phyloP scores from a whole-genome alignment of 2,329 filamentous ascomycete genomes.

The Remersonia thermophila region DNA sequence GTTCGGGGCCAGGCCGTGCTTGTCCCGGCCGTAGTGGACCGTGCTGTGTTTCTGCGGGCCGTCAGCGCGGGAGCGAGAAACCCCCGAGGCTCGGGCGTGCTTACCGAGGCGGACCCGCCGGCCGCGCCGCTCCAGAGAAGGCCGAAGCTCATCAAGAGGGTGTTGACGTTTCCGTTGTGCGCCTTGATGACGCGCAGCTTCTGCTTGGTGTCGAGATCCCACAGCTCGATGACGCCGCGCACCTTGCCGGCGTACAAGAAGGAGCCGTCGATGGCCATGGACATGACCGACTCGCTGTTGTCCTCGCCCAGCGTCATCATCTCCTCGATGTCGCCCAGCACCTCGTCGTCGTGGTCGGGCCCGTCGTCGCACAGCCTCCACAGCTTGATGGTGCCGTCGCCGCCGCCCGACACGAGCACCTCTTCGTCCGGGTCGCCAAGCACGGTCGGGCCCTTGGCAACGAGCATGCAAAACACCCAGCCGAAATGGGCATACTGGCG shows the following conservation, averaged over 20 bases:
- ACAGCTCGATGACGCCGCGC: slow-evolving; percentile 81
- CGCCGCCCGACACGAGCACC: slow-evolving; percentile 78
- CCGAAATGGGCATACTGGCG: slow-evolving; percentile 87
- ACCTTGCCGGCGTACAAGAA: slow-evolving; percentile 87
- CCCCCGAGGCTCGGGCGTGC: slow-evolving; percentile 16
- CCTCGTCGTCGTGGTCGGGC: slow-evolving; percentile 31
- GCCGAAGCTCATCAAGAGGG: slow-evolving; percentile 73
- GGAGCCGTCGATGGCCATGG: slow-evolving; percentile 74
- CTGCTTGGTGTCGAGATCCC: slow-evolving; percentile 92
- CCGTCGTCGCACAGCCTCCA: slow-evolving; percentile 53
- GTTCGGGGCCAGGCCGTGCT: slow-evolving; percentile 32
- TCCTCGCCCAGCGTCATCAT: slow-evolving; percentile 53
- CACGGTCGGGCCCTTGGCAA: slow-evolving; percentile 57
- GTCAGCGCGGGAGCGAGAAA: neutral
- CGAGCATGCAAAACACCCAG: slow-evolving; percentile 91
- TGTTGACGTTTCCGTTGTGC: slow-evolving; percentile 71
- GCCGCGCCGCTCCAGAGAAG: slow-evolving; percentile 80
- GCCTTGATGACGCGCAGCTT: slow-evolving; percentile 76
- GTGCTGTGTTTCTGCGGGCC: slow-evolving; percentile 49
- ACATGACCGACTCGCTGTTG: slow-evolving; percentile 55
- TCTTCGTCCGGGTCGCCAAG: slow-evolving; percentile 63
- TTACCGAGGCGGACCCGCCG: slow-evolving; percentile 73
- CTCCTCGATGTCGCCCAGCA: slow-evolving; percentile 52
- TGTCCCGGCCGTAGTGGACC: slow-evolving; percentile 48
- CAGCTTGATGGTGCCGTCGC: slow-evolving; percentile 89